These are phyloP conservation scores for Fusarium tjaetaba DNA, from an alignment of 2,329 filamentous ascomycete genomes.

Conservation along the genomic window DNA sequence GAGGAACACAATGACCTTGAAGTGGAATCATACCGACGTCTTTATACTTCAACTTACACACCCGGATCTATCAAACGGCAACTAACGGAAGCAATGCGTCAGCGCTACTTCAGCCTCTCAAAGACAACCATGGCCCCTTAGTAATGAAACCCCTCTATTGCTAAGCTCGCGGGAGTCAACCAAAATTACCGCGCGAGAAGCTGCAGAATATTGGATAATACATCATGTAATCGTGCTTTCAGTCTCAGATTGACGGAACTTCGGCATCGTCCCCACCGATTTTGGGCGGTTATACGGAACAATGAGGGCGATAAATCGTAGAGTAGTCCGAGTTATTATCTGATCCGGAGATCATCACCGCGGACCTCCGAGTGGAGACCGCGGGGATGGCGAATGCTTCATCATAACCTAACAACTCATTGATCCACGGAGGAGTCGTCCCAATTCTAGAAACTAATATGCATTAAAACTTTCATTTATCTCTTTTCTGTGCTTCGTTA, in stretches of 20 bases:
- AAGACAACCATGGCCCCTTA: constrained; percentile 2
- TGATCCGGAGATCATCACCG: neutral
- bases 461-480: constrained; percentile 43
- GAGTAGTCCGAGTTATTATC: neutral
- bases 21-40: neutral
- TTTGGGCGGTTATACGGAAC: neutral
- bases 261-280: constrained; percentile 14
- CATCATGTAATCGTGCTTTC: constrained; percentile 19
- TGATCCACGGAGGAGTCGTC: too few relatives aligned
- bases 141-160: constrained; percentile 23
- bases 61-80: neutral
- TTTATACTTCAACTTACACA: constrained; percentile 20
- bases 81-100: neutral
- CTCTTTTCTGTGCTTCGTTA: constrained; percentile 45
- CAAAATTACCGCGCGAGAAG: neutral
- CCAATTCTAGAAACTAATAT: neutral
- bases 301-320: neutral
- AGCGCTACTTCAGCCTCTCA: constrained; percentile 5
- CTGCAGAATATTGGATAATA: neutral
- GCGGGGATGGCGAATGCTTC: neutral
- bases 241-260: constrained; percentile 32
- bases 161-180: constrained; percentile 9
- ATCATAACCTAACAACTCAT: neutral
- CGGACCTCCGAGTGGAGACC: neutral
- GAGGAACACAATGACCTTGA: neutral